These are phyloP conservation scores for Cystobasidiaceae sp. DNA, from an alignment of 1,284 basidiomycete species.

Conservation along the genomic window DNA sequence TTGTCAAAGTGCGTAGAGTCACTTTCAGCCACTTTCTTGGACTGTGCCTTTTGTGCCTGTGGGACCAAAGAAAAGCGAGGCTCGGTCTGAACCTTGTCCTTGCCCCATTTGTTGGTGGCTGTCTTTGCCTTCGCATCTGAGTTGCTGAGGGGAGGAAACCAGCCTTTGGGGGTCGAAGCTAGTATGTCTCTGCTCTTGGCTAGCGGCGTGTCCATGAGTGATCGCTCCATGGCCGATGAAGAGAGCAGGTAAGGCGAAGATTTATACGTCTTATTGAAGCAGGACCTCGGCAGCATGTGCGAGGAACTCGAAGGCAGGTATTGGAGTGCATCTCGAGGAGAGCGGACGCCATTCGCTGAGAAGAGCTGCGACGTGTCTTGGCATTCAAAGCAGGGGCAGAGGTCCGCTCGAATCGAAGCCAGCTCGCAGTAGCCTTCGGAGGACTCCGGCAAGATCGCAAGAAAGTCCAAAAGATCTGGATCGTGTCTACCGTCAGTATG, in stretches of 20 bases:
- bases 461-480: conserved; percentile 30
- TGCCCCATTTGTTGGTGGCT: not conserved
- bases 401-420: conserved; percentile 14
- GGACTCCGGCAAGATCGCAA: conserved; percentile 24
- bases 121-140: not conserved
- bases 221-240: not conserved
- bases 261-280: conserved; percentile 23
- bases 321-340: conserved; percentile 5
- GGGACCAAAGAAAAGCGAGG: conserved; percentile 1
- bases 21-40: not conserved
- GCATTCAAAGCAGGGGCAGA: conserved; percentile 30
- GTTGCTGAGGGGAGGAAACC: conserved; percentile 17
- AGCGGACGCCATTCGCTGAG: not conserved
- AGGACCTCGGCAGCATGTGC: conserved; percentile 3
- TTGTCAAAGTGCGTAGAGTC: conserved; percentile 14
- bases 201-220: conserved; percentile 11
- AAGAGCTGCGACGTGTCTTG: conserved; percentile 10
- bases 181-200: conserved; percentile 18
- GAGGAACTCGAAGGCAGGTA: conserved; percentile 20
- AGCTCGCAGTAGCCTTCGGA: conserved; percentile 27
- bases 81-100: not conserved
- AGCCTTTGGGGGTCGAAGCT: conserved; percentile 20
- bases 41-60: not conserved
- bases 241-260: conserved; percentile 13
- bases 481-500: not conserved